phyloP scores from a whole-genome alignment of 2,329 filamentous ascomycete species.

The Botrytis squamosa region DNA sequence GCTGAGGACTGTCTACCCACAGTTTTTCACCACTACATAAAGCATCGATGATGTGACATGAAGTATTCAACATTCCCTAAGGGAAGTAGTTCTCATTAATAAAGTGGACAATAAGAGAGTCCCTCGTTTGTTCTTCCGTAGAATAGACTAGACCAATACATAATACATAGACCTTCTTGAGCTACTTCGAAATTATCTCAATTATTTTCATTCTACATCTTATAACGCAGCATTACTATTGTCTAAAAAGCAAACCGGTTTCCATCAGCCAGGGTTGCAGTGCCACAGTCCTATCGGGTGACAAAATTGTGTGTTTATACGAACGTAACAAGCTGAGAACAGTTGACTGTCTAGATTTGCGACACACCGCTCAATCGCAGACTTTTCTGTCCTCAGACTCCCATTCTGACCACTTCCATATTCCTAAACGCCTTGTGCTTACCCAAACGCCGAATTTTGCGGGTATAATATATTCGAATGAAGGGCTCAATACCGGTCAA shows the following conservation, averaged over 20 bases:
- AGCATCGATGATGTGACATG: background rate
- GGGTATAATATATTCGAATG: background rate
- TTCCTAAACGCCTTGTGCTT: slow-evolving; percentile 6
- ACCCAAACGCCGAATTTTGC: slow-evolving; percentile 24
- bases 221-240: background rate
- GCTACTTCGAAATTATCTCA: background rate
- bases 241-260: slow-evolving; percentile 76
- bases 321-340: background rate
- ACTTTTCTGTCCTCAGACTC: background rate
- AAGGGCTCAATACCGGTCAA: background rate
- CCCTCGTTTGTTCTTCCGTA: background rate
- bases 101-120: background rate
- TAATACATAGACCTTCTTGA: background rate
- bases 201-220: background rate
- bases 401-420: background rate
- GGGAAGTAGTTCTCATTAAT: slow-evolving; percentile 4
- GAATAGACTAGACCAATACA: slow-evolving; percentile 9
- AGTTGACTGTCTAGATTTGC: background rate
- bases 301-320: background rate
- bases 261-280: slow-evolving; percentile 88
- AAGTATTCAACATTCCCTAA: slow-evolving; percentile 3
- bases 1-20: slow-evolving; percentile 72
- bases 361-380: background rate
- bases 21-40: slow-evolving; percentile 71
- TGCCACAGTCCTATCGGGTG: slow-evolving; percentile 70